Percentiles rank a stretch among this genome's conserved stretches.
Evolutionary conservation across 306 rosid species (phyloP).

Genomic region (Lathyrus aphaca): DNA sequence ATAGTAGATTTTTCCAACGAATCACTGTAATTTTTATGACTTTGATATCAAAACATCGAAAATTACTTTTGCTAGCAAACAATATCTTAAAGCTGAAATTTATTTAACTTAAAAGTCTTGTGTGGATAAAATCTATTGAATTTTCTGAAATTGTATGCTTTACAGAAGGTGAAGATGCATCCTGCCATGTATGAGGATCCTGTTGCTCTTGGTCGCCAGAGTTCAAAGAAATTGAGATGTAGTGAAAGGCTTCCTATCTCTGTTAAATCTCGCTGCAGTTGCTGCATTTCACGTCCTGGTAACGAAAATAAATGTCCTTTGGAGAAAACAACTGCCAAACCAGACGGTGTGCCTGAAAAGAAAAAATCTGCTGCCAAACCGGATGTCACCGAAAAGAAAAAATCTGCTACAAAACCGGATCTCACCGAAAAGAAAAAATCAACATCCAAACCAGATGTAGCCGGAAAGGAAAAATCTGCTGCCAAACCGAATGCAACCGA

Average conservation of each 20-base stretch:
- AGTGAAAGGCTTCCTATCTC: slow-evolving; percentile 53
- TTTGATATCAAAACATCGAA: slow-evolving; percentile 16
- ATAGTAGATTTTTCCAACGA: slow-evolving; percentile 18
- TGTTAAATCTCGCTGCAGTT: slow-evolving; percentile 53
- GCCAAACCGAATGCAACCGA: slow-evolving; percentile 18
- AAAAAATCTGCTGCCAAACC: background rate
- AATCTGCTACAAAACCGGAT: background rate
- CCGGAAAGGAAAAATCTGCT: background rate
- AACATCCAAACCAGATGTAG: background rate
- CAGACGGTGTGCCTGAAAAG: too few species aligned
- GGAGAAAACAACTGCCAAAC: slow-evolving; percentile 36
- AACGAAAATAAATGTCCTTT: slow-evolving; percentile 33
- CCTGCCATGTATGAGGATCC: slow-evolving; percentile 84
- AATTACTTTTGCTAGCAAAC: slow-evolving; percentile 27
- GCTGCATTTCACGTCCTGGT: slow-evolving; percentile 55
- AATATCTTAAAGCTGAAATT: slow-evolving; percentile 9
- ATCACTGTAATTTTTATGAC: slow-evolving; percentile 31
- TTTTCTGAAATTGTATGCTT: slow-evolving; percentile 39
- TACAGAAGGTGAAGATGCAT: slow-evolving; percentile 88
- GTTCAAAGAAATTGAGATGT: slow-evolving; percentile 56
- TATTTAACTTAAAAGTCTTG: slow-evolving; percentile 13
- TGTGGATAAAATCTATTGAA: slow-evolving; percentile 3
- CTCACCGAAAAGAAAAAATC: background rate
- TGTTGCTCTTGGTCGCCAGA: slow-evolving; percentile 37
- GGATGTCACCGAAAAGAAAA: background rate